Base-by-base conservation (phyloP, 2,329 filamentous ascomycete species). In the Arthrocladium fulminans region DNA sequence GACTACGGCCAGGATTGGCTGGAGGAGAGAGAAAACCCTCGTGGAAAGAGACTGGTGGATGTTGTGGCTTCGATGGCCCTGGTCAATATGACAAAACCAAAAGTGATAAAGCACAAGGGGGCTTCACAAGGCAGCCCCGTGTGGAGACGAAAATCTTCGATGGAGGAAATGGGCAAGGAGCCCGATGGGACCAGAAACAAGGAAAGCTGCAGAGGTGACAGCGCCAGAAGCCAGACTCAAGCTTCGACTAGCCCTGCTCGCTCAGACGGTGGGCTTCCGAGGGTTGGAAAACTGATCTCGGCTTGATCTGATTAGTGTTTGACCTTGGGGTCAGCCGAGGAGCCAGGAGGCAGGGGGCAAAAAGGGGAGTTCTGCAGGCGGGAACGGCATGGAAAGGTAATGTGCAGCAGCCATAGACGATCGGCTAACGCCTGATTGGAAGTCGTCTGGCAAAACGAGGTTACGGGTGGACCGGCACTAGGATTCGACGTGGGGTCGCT, bases 361-460 rank as follows among this genome's bases (percentile, higher is more conserved):
- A n/a, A n/a, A 5, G 22, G n/a, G 19, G 22, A 42, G 27, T 10
- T 6, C 39, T 27, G 39, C 39, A 22, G 27, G 39, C 39, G 13
- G 24, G 20, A 42, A 42, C 12, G 39, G 39, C 39, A 15, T 24
- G 29, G 20, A 23, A 38, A 41, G 39, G 22, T 10, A 25, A 41
- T 27, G n/a, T 30, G 15, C 20, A 35, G 17, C 27, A 37, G 30
- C 3, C 9, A 9, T n/a, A 42, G 7, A 25, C 23, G 15, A 25
- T 23, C 13, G 39, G 39, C 39, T n/a, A 42, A 27, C 15, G 44
- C 44, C 17, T n/a, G 20, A 47, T 39, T 47, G 44, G 44, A n/a
- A 38, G 34, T 8, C 15, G 19, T 10, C 34, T 19, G 7, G 17
- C 32, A 24, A 10, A 42, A 6, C 13, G 20, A 45, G 15, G 40